Evolutionary conservation across 768 basidiomycete species (phyloP), one percentile per base, ranked within the genome.

Genomic region (Porpolomopsis calyptriformis): DNA sequence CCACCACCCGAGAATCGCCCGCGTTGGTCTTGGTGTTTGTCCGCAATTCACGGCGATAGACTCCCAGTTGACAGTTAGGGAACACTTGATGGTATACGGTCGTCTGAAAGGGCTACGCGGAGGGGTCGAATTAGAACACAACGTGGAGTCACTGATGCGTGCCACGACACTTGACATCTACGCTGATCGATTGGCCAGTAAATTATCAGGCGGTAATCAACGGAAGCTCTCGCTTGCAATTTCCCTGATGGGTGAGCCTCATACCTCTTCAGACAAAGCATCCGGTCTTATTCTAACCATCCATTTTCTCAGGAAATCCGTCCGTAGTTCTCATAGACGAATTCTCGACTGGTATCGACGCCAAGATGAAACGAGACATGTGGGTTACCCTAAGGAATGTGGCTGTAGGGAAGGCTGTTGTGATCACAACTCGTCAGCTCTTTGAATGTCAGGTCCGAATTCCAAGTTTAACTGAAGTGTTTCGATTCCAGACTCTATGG

Each of bases 21-120:
- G 84, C 20, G 70, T 80, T 5, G 71, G 77, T 18, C 73, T 90
- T 4, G 86, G 86, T 2, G 82, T 90, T 41, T 90, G 85, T 57
- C 85, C 85, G 0, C 86, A 88, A 52, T 85, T 87, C 61, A 86
- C 85, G 1, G 85, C 86, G 1, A 86, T 88, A 51, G 86, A 88
- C 52, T 65, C 76, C 10, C 80, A 86, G 55, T 59, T 88, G 33
- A 86, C 83, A 4, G 85, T 87, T 19, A 73, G 82, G 36, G 82
- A 90, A 57, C 86, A 89, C 55, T 65, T 88, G 26, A 49, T 71
- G 48, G 68, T 88, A 8, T 86, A 85, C 44, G 85, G 82, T 7
- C 70, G 79, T 16, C 69, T 88, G 27, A 87, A 87, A 58, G 86
- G 86, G 2, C 64, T 89, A 18, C 49, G 46, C 16, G 60, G 62